Base-by-base conservation (phyloP, 129 eudicot genomes). In the Erigeron canadensis region DNA sequence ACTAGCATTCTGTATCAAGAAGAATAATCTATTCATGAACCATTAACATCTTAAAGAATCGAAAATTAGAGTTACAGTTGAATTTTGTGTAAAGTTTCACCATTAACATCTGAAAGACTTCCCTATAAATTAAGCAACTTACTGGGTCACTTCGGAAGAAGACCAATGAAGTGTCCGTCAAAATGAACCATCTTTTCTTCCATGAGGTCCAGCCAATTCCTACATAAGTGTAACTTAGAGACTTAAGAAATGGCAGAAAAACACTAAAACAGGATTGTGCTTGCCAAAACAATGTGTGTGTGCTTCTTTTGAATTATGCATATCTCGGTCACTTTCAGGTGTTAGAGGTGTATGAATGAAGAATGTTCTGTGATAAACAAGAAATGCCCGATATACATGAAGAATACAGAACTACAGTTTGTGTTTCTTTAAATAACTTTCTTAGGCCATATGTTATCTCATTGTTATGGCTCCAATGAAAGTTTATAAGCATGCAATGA, bases 151-250 rank as follows among this genome's bases (percentile, higher is more conserved):
- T 89, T 82, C 98, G 81, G 77, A 83, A 94, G 81, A 94, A 94
- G 75, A 94, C 95, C 76, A 94, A 74, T 39, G 98, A 94, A 75
- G 95, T 94, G 13, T 83, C 92, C 22, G 97, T 94, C 46, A 94
- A 79, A 61, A 89, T 77, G 73, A 94, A 94, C 98, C 98, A 94
- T 66, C 97, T 84, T 69, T 94, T 94, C 88, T 94, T 94, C 98
- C 98, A 94, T 16, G 98, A 87, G 67, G 98, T 89, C 98, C 98
- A 93, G 59, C 98, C 98, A 55, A 93, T 93, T 73, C 98, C 98
- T 93, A 74, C 79, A 84, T 39, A 60, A 71, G 51, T 68, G 13
- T 23, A 46, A 40, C 47, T 61, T 63, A 76, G 67, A 67, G 60
- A 70, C 44, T 59, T 41, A 38, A 46, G 54, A 73, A 8, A 60